These are phyloP conservation scores for Fusarium torreyae DNA, from an alignment of 2,329 filamentous ascomycete species.

Conservation along the genomic window DNA sequence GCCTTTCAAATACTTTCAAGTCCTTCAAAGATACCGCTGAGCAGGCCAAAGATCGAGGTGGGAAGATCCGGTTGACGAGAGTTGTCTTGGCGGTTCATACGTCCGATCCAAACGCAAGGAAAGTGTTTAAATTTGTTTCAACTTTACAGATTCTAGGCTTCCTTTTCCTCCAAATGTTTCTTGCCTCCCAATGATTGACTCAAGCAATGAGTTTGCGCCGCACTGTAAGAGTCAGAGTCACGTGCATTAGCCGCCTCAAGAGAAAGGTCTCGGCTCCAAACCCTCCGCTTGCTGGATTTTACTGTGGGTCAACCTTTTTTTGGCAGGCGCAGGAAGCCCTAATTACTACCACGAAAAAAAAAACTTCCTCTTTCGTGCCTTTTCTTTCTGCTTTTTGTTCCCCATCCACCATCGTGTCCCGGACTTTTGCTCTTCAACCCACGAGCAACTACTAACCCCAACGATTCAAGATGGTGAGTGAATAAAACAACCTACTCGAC, in stretches of 20 bases:
- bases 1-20: constrained; percentile 3
- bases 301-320: constrained; percentile 38
- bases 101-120: background rate
- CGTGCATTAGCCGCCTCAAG: constrained; percentile 22
- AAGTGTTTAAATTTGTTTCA: constrained; percentile 2
- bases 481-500: constrained; percentile 51
- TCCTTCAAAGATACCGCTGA: background rate
- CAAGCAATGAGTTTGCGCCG: constrained; percentile 25
- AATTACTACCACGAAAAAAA: constrained; percentile 56
- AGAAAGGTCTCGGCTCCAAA: constrained; percentile 12
- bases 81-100: background rate
- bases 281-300: background rate
- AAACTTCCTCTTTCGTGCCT: constrained; percentile 24
- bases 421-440: constrained; percentile 55
- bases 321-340: constrained; percentile 52
- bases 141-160: constrained; percentile 26
- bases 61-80: background rate
- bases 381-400: constrained; percentile 50
- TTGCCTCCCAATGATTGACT: constrained; percentile 29
- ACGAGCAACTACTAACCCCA: constrained; percentile 56
- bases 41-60: background rate
- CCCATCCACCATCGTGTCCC: constrained; percentile 52
- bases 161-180: background rate
- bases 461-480: constrained; percentile 62
- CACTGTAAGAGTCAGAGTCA: constrained; percentile 33